Percentiles rank a stretch among this genome's conserved stretches.
Evolutionary conservation across 345 rosid species (phyloP).

Genomic region (Tarenaya hassleriana): DNA sequence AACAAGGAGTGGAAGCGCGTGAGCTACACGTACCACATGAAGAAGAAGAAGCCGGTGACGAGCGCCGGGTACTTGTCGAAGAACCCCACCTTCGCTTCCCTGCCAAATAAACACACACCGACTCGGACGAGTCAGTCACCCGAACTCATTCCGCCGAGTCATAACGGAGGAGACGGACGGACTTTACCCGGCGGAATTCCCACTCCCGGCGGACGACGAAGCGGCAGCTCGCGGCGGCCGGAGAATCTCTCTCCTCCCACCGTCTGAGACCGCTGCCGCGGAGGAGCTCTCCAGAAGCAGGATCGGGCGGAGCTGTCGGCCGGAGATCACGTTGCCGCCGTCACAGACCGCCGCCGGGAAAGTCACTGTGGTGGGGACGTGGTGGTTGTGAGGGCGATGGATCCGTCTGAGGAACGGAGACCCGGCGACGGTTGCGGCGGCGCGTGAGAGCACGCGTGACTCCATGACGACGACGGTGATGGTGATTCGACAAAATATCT

Average conservation of each 20-base stretch:
- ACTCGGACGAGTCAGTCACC: constrained; percentile 35
- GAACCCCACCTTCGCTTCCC: constrained; percentile 70
- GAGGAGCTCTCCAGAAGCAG: constrained; percentile 46
- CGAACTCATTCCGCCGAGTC: constrained; percentile 17
- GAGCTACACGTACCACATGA: constrained; percentile 83
- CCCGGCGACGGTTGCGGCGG: constrained; percentile 39
- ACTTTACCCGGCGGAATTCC: constrained; percentile 98
- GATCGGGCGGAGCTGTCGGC: constrained; percentile 78
- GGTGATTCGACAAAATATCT: neutral
- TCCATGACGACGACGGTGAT: constrained; percentile 40
- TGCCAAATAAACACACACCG: constrained; percentile 30
- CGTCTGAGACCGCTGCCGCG: constrained; percentile 1
- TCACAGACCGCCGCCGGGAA: constrained; percentile 36
- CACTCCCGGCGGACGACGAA: constrained; percentile 65
- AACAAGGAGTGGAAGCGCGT: constrained; percentile 10
- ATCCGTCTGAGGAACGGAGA: constrained; percentile 40
- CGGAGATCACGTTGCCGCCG: constrained; percentile 75
- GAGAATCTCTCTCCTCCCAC: constrained; percentile 40
- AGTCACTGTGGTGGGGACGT: constrained; percentile 11
- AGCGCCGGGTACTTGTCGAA: constrained; percentile 66
- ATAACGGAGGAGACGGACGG: constrained; percentile 65
- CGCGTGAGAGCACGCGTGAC: constrained; percentile 74
- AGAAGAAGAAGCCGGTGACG: constrained; percentile 91
- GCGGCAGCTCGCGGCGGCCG: constrained; percentile 52
- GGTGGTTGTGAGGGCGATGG: constrained; percentile 20